These are phyloP conservation scores for Antrodiella citrinella DNA, from an alignment of 768 basidiomycete genomes.

Conservation along the genomic window DNA sequence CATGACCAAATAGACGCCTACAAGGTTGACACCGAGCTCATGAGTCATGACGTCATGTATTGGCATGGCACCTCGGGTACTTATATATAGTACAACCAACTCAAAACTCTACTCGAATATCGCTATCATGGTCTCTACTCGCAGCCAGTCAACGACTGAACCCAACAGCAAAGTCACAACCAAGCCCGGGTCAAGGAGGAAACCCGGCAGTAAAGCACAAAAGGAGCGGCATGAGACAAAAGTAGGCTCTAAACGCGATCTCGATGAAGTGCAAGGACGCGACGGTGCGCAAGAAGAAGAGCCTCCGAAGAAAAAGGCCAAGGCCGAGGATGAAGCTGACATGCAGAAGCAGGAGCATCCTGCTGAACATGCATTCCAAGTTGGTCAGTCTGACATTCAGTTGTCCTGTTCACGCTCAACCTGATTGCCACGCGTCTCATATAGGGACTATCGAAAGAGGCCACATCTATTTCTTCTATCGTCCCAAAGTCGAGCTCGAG, in stretches of 20 bases:
- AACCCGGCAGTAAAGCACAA: constrained; percentile 4
- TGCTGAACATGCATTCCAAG: constrained; percentile 14
- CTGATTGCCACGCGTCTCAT: neutral
- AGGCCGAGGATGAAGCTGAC: constrained; percentile 10
- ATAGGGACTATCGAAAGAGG: constrained; percentile 50
- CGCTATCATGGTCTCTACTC: constrained; percentile 16
- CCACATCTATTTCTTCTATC: constrained; percentile 60
- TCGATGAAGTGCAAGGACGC: constrained; percentile 5
- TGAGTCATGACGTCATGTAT: no score
- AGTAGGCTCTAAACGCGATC: constrained; percentile 16
- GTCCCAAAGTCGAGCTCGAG: constrained; percentile 45
- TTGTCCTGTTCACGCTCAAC: neutral
- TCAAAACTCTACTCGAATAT: no score
- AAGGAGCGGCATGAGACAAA: constrained; percentile 5
- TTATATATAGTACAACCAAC: no score
- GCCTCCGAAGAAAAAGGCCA: constrained; percentile 18
- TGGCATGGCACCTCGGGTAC: no score
- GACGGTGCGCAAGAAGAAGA: constrained; percentile 2
- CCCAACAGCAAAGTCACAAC: neutral
- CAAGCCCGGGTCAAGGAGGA: constrained; percentile 6
- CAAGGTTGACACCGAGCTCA: no score
- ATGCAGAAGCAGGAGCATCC: constrained; percentile 6
- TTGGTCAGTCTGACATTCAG: constrained; percentile 7
- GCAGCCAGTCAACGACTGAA: constrained; percentile 11
- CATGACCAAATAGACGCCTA: no score